A percentile compares a stretch with the other conserved stretches of the same genome.
Conservation (phyloP, 1,139 yeast species). For the Lipomyces yarrowii region DNA sequence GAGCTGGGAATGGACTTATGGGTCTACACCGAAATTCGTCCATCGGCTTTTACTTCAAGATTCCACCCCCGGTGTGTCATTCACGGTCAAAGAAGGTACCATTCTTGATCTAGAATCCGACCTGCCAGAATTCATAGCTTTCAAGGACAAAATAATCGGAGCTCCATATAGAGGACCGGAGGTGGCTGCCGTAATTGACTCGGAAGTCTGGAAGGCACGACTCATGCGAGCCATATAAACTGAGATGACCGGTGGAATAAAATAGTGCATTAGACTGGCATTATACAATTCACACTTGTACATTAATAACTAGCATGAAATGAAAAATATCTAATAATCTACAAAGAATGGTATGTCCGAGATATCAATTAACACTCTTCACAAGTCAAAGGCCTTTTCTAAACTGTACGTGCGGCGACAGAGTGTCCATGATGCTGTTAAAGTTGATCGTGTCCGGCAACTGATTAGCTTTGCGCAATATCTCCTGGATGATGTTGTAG, state of each 20-base stretch:
- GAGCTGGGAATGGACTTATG: slow-evolving; percentile 73
- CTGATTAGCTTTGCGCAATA: slow-evolving; percentile 11
- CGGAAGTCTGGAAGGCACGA: slow-evolving; percentile 13
- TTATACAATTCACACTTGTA: not conserved
- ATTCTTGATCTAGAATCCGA: slow-evolving; percentile 6
- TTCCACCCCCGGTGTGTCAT: slow-evolving; percentile 3
- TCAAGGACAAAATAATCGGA: slow-evolving; percentile 6
- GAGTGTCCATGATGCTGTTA: slow-evolving; percentile 15
- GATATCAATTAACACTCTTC: not conserved
- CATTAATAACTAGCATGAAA: not conserved
- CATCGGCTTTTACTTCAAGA: slow-evolving; percentile 41
- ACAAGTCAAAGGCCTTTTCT: slow-evolving; percentile 10
- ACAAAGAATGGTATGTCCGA: not conserved
- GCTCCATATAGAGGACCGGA: slow-evolving; percentile 7
- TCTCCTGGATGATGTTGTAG: slow-evolving; percentile 25
- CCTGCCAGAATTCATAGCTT: not conserved
- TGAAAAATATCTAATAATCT: not conserved
- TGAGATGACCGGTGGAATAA: not conserved
- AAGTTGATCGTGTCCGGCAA: slow-evolving; percentile 21
- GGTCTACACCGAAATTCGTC: slow-evolving; percentile 67
- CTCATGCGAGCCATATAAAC: slow-evolving; percentile 1
- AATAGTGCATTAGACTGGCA: not conserved
- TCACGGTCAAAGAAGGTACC: slow-evolving; percentile 14
- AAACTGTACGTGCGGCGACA: slow-evolving; percentile 23
- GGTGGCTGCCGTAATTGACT: not conserved